These are phyloP conservation scores for Oryza nivara DNA, from an alignment of 176 grass and related monocot genomes.

Conservation along the genomic window DNA sequence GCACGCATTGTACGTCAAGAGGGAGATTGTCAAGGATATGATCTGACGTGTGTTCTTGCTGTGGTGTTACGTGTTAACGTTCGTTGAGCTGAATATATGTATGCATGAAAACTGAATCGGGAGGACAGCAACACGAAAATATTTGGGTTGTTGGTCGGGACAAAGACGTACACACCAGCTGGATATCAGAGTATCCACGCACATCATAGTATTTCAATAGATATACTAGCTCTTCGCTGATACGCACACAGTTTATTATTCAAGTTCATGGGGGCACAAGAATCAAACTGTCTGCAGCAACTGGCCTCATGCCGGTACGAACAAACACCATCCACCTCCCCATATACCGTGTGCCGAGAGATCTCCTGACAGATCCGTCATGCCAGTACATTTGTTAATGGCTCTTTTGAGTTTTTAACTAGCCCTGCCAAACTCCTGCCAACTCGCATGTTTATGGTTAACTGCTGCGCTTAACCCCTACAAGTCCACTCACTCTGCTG, in stretches of 20 bases:
- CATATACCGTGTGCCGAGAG: conserved; percentile 7
- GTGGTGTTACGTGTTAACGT: not conserved
- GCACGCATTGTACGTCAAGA: not conserved
- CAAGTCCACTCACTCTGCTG: not conserved
- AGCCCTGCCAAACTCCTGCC: conserved; percentile 18
- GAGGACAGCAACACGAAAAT: not conserved
- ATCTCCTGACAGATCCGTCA: conserved; percentile 9
- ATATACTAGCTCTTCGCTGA: not conserved
- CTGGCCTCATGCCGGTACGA: not conserved
- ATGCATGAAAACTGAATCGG: not conserved
- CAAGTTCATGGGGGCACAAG: conserved; percentile 4
- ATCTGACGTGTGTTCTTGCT: not conserved
- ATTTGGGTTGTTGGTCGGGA: conserved; percentile 26
- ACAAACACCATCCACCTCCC: conserved; percentile 24
- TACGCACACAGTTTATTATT: not conserved
- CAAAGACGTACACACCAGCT: not conserved
- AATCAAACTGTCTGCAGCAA: conserved; percentile 36
- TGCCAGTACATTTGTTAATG: not conserved
- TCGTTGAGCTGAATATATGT: conserved; percentile 38
- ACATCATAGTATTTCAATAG: not conserved
- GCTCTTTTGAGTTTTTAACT: not conserved
- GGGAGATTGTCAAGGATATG: not conserved
- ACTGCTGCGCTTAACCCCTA: not conserved
- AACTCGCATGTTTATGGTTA: conserved; percentile 1
- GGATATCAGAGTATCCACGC: not conserved